Percentiles rank a stretch among this genome's conserved stretches.
These are phyloP conservation scores for Gossypium anomalum DNA, from an alignment of 345 rosid species.

Conservation along the genomic window DNA sequence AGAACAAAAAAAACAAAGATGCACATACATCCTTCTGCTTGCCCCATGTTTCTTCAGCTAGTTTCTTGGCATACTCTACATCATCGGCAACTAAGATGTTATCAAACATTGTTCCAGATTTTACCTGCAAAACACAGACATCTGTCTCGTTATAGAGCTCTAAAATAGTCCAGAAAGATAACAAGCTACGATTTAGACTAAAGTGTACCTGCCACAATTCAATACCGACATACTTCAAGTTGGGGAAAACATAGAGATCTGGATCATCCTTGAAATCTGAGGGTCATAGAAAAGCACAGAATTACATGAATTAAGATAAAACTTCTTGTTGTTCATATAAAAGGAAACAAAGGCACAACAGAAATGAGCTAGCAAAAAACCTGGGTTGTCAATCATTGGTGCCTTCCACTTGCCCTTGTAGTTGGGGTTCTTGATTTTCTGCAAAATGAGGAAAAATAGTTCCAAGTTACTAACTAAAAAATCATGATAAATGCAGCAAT, in stretches of 20 bases:
- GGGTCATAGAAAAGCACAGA: slow-evolving; percentile 5
- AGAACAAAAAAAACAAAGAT: background rate
- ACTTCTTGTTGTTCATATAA: background rate
- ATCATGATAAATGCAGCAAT: background rate
- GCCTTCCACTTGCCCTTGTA: slow-evolving; percentile 98
- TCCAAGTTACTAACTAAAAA: background rate
- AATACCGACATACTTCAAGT: slow-evolving; percentile 86
- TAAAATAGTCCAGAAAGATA: background rate
- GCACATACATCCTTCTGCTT: slow-evolving; percentile 79
- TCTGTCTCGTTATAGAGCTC: background rate
- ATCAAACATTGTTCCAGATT: slow-evolving; percentile 94
- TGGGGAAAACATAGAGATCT: slow-evolving; percentile 80
- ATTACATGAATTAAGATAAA: background rate
- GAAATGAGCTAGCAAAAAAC: slow-evolving; percentile 29
- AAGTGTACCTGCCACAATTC: slow-evolving; percentile 93
- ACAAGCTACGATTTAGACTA: background rate
- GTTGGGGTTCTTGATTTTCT: slow-evolving; percentile 95
- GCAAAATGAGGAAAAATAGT: slow-evolving; percentile 18
- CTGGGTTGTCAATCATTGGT: slow-evolving; percentile 97
- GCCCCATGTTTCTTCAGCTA: slow-evolving; percentile 97
- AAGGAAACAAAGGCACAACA: background rate
- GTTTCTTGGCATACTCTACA: slow-evolving; percentile 70
- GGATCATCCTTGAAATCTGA: slow-evolving; percentile 96
- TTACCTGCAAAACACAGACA: slow-evolving; percentile 47
- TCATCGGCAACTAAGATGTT: slow-evolving; percentile 78